phyloP scores from a whole-genome alignment of 257 asterid species.

The Solanum commersonii region DNA sequence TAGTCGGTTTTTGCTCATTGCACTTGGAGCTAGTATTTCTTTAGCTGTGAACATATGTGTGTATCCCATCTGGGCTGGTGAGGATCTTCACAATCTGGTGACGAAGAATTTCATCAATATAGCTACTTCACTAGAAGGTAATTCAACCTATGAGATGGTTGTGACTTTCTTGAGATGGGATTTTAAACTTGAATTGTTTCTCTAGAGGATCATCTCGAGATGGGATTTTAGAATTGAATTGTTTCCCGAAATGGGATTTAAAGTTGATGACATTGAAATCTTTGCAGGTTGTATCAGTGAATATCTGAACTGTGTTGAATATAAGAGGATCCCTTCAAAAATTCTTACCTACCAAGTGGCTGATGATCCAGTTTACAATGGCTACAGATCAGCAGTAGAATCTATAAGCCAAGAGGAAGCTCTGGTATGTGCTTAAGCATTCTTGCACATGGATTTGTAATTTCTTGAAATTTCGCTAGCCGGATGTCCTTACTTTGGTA shows the following conservation, averaged over 20 bases:
- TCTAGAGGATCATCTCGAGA: neutral
- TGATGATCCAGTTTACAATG: slow-evolving; percentile 45
- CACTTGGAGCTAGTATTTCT: slow-evolving; percentile 55
- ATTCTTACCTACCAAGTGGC: slow-evolving; percentile 41
- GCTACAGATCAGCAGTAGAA: slow-evolving; percentile 62
- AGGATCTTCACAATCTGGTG: slow-evolving; percentile 67
- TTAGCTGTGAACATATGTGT: slow-evolving; percentile 52
- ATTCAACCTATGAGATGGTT: neutral
- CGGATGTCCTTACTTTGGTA: neutral
- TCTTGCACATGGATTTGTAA: neutral
- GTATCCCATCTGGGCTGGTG: slow-evolving; percentile 87
- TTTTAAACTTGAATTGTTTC: neutral
- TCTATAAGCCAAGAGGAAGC: slow-evolving; percentile 59
- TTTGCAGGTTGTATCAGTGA: slow-evolving; percentile 57
- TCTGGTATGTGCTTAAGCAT: slow-evolving; percentile 27
- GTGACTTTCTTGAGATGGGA: neutral
- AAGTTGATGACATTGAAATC: neutral
- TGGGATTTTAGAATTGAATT: neutral
- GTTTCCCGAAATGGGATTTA: neutral
- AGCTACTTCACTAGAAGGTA: slow-evolving; percentile 76
- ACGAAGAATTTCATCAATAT: slow-evolving; percentile 54
- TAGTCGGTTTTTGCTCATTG: slow-evolving; percentile 53
- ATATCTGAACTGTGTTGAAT: slow-evolving; percentile 41
- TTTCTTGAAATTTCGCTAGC: neutral
- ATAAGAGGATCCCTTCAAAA: slow-evolving; percentile 35